phyloP scores from a whole-genome alignment of 164 flowering plant species.

The Amborella trichopoda region DNA sequence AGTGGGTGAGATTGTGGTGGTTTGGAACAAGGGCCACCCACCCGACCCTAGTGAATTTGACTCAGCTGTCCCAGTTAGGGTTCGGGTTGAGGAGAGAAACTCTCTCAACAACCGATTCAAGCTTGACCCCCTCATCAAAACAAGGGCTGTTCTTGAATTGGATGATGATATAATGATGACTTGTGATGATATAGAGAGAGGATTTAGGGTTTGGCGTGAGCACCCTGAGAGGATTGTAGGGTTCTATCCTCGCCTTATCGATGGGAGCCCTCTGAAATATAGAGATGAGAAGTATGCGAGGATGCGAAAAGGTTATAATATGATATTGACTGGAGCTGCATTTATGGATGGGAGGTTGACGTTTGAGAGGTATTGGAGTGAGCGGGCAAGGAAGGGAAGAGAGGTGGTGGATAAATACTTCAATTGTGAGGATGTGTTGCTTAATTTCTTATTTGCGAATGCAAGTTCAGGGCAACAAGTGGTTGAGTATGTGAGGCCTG shows the following conservation, averaged over 20 bases:
- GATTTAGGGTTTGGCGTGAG: conserved; percentile 80
- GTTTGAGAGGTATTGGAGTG: conserved; percentile 67
- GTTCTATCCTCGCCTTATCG: conserved; percentile 66
- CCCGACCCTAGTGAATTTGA: conserved; percentile 53
- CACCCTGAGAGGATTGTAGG: conserved; percentile 85
- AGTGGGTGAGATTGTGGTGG: conserved; percentile 78
- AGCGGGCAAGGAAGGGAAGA: conserved; percentile 55
- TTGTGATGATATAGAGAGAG: conserved; percentile 80
- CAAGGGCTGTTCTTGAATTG: conserved; percentile 78
- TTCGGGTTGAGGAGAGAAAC: conserved; percentile 58
- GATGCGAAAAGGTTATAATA: conserved; percentile 56
- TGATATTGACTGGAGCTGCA: conserved; percentile 92
- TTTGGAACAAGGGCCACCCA: conserved; percentile 87
- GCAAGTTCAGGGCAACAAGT: conserved; percentile 37
- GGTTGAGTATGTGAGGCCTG: conserved; percentile 81
- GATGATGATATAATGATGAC: conserved; percentile 97
- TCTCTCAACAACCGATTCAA: conserved; percentile 84
- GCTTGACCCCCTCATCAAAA: conserved; percentile 52
- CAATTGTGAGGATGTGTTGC: conserved; percentile 84
- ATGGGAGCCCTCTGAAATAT: conserved; percentile 50
- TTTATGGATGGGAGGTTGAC: conserved; percentile 51
- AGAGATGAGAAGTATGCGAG: conserved; percentile 78
- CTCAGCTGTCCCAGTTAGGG: conserved; percentile 73
- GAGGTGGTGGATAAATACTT: conserved; percentile 54
- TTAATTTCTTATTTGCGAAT: conserved; percentile 80